These are phyloP conservation scores for Mycena galericulata DNA, from an alignment of 768 basidiomycete species.

Conservation along the genomic window DNA sequence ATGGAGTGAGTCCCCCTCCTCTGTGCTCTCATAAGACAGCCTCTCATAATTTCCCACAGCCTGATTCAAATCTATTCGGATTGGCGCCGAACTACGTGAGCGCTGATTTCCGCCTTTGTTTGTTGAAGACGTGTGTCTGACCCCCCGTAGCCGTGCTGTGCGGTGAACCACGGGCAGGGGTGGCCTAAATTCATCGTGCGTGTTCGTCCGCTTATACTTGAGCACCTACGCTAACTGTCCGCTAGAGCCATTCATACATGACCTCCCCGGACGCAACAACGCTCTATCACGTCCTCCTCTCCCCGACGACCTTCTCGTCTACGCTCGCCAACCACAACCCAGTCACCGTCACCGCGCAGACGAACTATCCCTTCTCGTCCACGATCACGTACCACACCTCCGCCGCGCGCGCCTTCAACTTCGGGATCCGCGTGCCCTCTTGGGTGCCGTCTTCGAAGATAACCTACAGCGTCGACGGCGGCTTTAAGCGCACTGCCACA, in stretches of 20 bases:
- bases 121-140: conserved; percentile 4
- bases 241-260: conserved; percentile 28
- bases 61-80: conserved; percentile 25
- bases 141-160: conserved; percentile 24
- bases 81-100: too few relatives aligned
- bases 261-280: conserved; percentile 28
- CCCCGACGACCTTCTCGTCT: conserved; percentile 29
- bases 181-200: too few relatives aligned
- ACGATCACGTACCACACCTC: conserved; percentile 22
- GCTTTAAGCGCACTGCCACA: conserved; percentile 6
- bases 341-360: conserved; percentile 29
- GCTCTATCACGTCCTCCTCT: conserved; percentile 29
- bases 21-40: not conserved
- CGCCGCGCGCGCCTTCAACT: conserved; percentile 20
- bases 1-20: too few relatives aligned
- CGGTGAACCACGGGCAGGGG: conserved; percentile 33
- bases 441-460: conserved; percentile 24
- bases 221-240: not conserved
- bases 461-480: conserved; percentile 23
- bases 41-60: not conserved
- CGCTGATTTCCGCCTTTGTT: not conserved
- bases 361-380: conserved; percentile 29
- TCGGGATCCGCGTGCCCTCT: conserved; percentile 29
- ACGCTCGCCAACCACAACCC: conserved; percentile 25
- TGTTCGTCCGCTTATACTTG: not conserved